Conservation (phyloP, 371 early-diverging fungal species). For the Mortierella sp. region DNA sequence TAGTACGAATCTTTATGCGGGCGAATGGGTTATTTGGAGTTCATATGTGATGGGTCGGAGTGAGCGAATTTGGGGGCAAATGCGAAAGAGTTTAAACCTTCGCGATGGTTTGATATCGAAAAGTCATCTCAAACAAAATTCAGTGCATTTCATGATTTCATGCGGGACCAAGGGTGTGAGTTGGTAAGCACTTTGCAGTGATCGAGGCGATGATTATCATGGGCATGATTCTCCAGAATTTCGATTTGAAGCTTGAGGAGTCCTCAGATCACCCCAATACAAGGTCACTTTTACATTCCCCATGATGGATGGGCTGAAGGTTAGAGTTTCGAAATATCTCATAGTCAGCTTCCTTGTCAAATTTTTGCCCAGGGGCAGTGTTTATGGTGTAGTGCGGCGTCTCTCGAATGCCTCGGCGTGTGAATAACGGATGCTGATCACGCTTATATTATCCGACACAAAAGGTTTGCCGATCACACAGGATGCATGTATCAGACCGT, state of each 20-base stretch:
- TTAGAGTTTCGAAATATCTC: too few species aligned
- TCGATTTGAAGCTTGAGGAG: slow-evolving; percentile 55
- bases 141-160: slow-evolving; percentile 61
- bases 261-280: slow-evolving; percentile 53
- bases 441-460: too few species aligned
- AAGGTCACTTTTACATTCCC: slow-evolving; percentile 60
- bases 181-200: slow-evolving; percentile 65
- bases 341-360: too few species aligned
- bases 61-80: slow-evolving; percentile 74
- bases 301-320: slow-evolving; percentile 35
- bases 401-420: too few species aligned
- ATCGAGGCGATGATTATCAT: slow-evolving; percentile 64
- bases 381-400: too few species aligned
- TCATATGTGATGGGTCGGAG: slow-evolving; percentile 69
- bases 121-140: slow-evolving; percentile 54
- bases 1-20: slow-evolving; percentile 65
- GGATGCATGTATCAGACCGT: too few species aligned
- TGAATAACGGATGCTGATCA: too few species aligned
- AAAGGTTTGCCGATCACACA: too few species aligned
- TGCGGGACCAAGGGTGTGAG: slow-evolving; percentile 64
- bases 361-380: too few species aligned
- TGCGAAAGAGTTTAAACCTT: slow-evolving; percentile 70
- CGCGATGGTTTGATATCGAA: slow-evolving; percentile 65
- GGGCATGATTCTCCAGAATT: slow-evolving; percentile 60
- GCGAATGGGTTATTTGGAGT: slow-evolving; percentile 62